A percentile compares a stretch with the other conserved stretches of the same genome.
These are phyloP conservation scores for Rhynchospora breviuscula DNA, from an alignment of 176 grass and related monocot genomes.

Conservation along the genomic window DNA sequence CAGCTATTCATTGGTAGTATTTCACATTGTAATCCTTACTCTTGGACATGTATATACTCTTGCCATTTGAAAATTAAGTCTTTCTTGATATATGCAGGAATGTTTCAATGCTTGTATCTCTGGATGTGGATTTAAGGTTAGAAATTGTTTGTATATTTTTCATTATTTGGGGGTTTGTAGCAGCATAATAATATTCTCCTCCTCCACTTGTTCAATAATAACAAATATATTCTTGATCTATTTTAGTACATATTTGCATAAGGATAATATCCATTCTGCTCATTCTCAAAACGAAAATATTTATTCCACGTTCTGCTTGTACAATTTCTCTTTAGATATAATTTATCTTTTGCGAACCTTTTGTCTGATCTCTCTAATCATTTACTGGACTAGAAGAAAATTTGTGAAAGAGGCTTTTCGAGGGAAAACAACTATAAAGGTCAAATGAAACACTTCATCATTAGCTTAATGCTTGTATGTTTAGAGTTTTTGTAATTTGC, in stretches of 20 bases:
- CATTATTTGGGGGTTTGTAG: not conserved
- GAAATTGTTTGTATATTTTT: not conserved
- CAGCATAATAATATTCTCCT: not conserved
- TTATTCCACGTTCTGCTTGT: not conserved
- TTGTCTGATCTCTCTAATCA: too few species aligned
- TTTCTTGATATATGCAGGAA: slow-evolving; percentile 35
- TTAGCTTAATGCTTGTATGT: not conserved
- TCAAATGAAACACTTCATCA: not conserved
- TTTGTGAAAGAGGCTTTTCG: not conserved
- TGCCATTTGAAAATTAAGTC: not conserved
- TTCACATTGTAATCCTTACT: not conserved
- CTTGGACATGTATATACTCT: not conserved
- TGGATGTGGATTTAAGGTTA: slow-evolving; percentile 90
- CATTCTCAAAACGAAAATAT: not conserved
- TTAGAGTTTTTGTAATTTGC: not conserved
- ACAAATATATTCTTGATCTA: not conserved
- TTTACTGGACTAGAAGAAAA: too few species aligned
- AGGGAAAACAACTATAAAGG: not conserved
- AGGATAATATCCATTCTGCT: not conserved
- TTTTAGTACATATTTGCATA: not conserved
- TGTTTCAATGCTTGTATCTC: slow-evolving; percentile 94
- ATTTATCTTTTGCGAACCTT: too few species aligned
- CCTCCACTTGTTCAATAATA: not conserved
- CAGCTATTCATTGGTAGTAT: slow-evolving; percentile 70
- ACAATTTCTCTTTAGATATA: too few species aligned